A percentile compares a stretch with the other conserved stretches of the same genome.
phyloP scores from a whole-genome alignment of 2,329 filamentous ascomycete genomes.

The Diaporthe velutina region DNA sequence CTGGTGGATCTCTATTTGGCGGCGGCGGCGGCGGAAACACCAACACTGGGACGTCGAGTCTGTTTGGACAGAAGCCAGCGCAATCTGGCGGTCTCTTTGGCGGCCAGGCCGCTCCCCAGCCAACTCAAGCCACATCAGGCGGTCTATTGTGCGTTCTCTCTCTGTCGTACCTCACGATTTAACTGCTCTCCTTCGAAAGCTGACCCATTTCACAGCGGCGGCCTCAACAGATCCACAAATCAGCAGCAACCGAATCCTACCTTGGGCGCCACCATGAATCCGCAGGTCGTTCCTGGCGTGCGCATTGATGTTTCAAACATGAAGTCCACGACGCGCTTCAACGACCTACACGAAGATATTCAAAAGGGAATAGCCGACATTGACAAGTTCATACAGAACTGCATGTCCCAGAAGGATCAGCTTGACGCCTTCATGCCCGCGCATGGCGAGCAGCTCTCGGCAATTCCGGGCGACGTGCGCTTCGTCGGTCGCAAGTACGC shows the following conservation, averaged over 20 bases:
- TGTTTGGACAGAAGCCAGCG: slow-evolving; percentile 49
- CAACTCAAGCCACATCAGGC: slow-evolving; percentile 39
- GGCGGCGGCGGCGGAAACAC: slow-evolving; percentile 39
- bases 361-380: slow-evolving; percentile 83
- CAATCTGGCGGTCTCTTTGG: slow-evolving; percentile 41
- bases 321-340: slow-evolving; percentile 89
- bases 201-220: slow-evolving; percentile 23
- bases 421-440: slow-evolving; percentile 76
- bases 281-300: slow-evolving; percentile 75
- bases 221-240: slow-evolving; percentile 42
- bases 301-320: slow-evolving; percentile 84
- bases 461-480: slow-evolving; percentile 58
- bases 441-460: slow-evolving; percentile 57
- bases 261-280: slow-evolving; percentile 58
- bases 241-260: slow-evolving; percentile 41
- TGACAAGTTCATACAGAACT: slow-evolving; percentile 83
- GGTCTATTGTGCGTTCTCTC: slow-evolving; percentile 45
- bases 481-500: slow-evolving; percentile 60
- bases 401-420: slow-evolving; percentile 83
- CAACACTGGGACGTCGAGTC: slow-evolving; percentile 51
- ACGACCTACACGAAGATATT: slow-evolving; percentile 86
- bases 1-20: slow-evolving; percentile 39
- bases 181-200: slow-evolving; percentile 26
- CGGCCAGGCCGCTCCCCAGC: slow-evolving; percentile 37
- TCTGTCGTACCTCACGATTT: background rate